Conservation (phyloP, 163 green algal genomes). For the Scenedesmus sp. region DNA sequence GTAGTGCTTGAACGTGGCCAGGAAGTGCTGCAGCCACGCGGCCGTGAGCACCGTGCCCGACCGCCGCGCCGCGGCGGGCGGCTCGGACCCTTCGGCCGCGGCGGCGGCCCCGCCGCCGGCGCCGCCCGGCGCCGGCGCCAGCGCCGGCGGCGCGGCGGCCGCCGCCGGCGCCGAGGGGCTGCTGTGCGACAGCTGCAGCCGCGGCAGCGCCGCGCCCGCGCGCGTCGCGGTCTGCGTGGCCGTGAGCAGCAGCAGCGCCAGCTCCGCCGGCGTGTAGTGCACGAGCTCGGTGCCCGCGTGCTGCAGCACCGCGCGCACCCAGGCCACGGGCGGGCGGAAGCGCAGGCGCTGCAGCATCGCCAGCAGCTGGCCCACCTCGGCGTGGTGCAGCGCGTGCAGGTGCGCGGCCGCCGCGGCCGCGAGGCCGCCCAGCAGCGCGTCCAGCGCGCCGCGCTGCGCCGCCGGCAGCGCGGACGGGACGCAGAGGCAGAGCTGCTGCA, state of each 20-base stretch:
- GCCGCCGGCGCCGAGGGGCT: background rate
- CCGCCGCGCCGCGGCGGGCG: background rate
- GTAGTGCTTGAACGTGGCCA: conserved; percentile 20
- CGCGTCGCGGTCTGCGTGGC: conserved; percentile 18
- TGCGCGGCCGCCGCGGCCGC: background rate
- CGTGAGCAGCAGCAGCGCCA: conserved; percentile 36
- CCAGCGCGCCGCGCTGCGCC: conserved; percentile 15
- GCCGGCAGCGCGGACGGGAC: background rate
- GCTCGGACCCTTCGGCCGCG: background rate
- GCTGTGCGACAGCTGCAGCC: no score
- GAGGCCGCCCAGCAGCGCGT: background rate
- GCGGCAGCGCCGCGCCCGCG: background rate
- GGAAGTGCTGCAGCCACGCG: conserved; percentile 42
- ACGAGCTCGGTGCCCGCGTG: conserved; percentile 40
- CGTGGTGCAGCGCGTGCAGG: background rate
- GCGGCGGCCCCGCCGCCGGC: conserved; percentile 1
- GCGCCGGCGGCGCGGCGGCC: background rate
- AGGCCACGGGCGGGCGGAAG: conserved; percentile 1
- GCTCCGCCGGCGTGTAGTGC: conserved; percentile 35
- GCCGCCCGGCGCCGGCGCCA: background rate
- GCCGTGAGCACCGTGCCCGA: conserved; percentile 24
- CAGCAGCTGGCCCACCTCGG: background rate
- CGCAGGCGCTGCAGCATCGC: conserved; percentile 9
- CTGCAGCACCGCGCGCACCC: conserved; percentile 32
- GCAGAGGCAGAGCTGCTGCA: conserved; percentile 23